Percentiles rank a stretch among this genome's conserved stretches.
Evolutionary conservation across 2,329 filamentous ascomycete species (phyloP).

Genomic region (Penicillium expansum): DNA sequence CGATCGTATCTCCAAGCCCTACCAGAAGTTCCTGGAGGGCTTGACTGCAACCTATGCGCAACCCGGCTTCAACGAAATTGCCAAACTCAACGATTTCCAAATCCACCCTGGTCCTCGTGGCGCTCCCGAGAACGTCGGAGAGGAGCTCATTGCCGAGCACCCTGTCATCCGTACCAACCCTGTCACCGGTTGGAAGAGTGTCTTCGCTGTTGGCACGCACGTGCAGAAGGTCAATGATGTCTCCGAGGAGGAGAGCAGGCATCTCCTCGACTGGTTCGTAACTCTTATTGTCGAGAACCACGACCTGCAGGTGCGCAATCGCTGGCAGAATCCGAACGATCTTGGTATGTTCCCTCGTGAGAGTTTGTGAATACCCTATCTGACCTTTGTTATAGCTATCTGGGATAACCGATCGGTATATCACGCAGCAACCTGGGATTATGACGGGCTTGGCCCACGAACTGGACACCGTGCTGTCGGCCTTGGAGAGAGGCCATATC

Average conservation of each 20-base stretch:
- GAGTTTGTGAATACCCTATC: not conserved
- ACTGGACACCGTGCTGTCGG: constrained; percentile 52
- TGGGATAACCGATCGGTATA: constrained; percentile 59
- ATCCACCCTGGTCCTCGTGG: constrained; percentile 41
- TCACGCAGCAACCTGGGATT: constrained; percentile 56
- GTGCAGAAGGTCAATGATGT: constrained; percentile 35
- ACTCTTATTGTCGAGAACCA: constrained; percentile 41
- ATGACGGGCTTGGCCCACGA: constrained; percentile 48
- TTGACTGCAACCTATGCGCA: constrained; percentile 39
- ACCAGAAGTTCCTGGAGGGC: constrained; percentile 39
- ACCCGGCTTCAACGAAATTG: constrained; percentile 29
- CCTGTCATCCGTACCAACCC: constrained; percentile 54
- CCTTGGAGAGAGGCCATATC: constrained; percentile 56
- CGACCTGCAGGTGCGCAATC: constrained; percentile 41
- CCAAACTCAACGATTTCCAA: constrained; percentile 29
- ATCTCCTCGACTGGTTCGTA: constrained; percentile 37
- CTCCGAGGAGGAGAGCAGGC: constrained; percentile 32
- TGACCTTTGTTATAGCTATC: constrained; percentile 5
- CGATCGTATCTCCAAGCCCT: constrained; percentile 40
- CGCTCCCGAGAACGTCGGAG: constrained; percentile 57
- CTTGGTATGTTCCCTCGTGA: constrained; percentile 24
- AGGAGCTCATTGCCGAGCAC: constrained; percentile 49
- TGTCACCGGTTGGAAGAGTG: constrained; percentile 38
- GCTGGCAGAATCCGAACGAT: constrained; percentile 44
- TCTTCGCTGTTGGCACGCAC: constrained; percentile 36